Conservation (phyloP, 2,329 filamentous ascomycete species). For the Monilinia aucupariae region DNA sequence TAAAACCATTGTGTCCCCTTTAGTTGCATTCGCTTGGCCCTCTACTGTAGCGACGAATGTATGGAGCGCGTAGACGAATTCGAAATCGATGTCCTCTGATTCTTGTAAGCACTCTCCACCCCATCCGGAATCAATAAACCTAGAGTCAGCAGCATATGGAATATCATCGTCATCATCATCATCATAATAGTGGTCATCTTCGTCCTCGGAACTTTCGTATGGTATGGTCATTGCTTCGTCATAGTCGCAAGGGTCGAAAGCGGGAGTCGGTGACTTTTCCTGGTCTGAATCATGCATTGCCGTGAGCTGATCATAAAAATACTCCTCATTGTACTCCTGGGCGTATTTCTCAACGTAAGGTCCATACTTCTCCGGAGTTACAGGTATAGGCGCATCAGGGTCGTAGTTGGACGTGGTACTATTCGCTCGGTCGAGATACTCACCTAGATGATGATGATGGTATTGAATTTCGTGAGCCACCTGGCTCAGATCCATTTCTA, state of each 20-base stretch:
- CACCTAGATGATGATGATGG: slow-evolving; percentile 47
- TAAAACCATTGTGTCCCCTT: slow-evolving; percentile 97
- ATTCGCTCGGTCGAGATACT: slow-evolving; percentile 38
- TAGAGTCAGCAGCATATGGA: slow-evolving; percentile 46
- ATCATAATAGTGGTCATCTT: slow-evolving; percentile 37
- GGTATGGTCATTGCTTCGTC: slow-evolving; percentile 23
- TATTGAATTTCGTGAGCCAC: slow-evolving; percentile 25
- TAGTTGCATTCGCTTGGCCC: slow-evolving; percentile 95
- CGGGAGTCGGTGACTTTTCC: background rate
- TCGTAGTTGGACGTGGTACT: slow-evolving; percentile 45
- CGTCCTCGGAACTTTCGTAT: slow-evolving; percentile 32
- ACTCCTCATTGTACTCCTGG: slow-evolving; percentile 23
- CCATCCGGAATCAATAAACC: slow-evolving; percentile 68
- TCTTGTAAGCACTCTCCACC: slow-evolving; percentile 80
- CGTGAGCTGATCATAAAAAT: slow-evolving; percentile 21
- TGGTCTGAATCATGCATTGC: slow-evolving; percentile 2
- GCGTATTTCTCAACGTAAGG: slow-evolving; percentile 20
- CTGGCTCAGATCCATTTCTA: slow-evolving; percentile 29
- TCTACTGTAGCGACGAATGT: slow-evolving; percentile 98
- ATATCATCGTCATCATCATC: slow-evolving; percentile 58
- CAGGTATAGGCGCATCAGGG: slow-evolving; percentile 21
- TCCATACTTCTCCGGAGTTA: slow-evolving; percentile 4
- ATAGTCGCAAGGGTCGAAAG: slow-evolving; percentile 17
- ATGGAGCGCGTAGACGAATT: slow-evolving; percentile 96
- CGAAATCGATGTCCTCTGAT: slow-evolving; percentile 98